phyloP scores from a whole-genome alignment of 1,284 basidiomycete genomes.

The Cryptococcus hybrid region DNA sequence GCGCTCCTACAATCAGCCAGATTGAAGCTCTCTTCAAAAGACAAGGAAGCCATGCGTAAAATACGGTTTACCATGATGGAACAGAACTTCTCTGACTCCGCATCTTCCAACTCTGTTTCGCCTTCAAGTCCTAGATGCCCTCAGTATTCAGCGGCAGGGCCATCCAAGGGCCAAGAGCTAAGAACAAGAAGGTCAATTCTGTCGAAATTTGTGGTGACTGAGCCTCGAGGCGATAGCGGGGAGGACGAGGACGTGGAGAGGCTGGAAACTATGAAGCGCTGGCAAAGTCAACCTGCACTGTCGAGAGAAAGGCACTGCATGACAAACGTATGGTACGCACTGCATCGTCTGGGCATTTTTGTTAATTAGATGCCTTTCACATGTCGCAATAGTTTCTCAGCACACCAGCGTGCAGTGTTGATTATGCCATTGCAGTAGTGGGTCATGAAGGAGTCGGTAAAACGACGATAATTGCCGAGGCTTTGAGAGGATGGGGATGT shows the following conservation, averaged over 20 bases:
- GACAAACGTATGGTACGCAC: not conserved
- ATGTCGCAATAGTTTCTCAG: not conserved
- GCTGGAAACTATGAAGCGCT: not conserved
- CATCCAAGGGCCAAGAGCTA: not conserved
- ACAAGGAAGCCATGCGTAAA: constrained; percentile 41
- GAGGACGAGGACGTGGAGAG: not conserved
- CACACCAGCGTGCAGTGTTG: constrained; percentile 6
- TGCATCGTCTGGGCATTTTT: too few relatives aligned
- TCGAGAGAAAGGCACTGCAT: not conserved
- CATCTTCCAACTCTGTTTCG: constrained; percentile 14
- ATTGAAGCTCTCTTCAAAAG: constrained; percentile 27
- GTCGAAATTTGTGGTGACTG: constrained; percentile 10
- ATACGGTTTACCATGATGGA: constrained; percentile 35
- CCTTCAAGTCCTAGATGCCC: constrained; percentile 19
- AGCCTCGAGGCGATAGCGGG: not conserved
- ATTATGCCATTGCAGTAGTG: constrained; percentile 44
- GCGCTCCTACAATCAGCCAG: constrained; percentile 29
- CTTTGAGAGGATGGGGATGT: constrained; percentile 41
- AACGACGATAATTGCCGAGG: constrained; percentile 40
- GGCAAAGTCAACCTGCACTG: not conserved
- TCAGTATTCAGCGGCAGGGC: not conserved
- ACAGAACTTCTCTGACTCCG: constrained; percentile 10
- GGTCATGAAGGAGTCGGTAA: constrained; percentile 45
- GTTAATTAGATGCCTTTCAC: too few relatives aligned
- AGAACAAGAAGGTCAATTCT: constrained; percentile 23